phyloP scores from a whole-genome alignment of 1,284 basidiomycete species.

The Agroathelia rolfsii region DNA sequence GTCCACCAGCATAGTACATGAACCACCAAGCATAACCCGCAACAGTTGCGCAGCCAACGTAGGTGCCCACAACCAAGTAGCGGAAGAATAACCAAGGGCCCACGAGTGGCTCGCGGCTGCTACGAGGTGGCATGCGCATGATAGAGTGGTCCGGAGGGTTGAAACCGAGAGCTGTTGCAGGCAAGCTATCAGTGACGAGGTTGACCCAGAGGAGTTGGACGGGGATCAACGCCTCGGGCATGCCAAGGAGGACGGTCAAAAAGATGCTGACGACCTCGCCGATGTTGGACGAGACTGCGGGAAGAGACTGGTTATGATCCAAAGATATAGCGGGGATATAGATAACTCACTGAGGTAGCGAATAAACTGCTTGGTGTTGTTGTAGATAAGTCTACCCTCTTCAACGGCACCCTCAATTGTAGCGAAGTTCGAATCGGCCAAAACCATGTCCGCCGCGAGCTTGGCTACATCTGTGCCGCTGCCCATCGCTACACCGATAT shows the following conservation, averaged over 20 bases:
- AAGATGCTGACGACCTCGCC: conserved; percentile 98
- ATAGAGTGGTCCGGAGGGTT: conserved; percentile 95
- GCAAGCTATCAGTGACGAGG: conserved; percentile 90
- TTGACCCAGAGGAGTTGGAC: conserved; percentile 98
- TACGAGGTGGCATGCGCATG: conserved; percentile 88
- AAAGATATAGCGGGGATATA: conserved; percentile 6
- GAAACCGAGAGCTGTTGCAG: conserved; percentile 97
- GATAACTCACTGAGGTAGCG: conserved; percentile 67
- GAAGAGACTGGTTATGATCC: conserved; percentile 30
- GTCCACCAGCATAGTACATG: conserved; percentile 80
- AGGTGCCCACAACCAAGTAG: conserved; percentile 87
- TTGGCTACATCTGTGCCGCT: conserved; percentile 98
- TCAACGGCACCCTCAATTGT: conserved; percentile 95
- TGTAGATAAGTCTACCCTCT: conserved; percentile 95
- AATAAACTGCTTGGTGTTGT: conserved; percentile 98
- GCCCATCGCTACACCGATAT: conserved; percentile 99
- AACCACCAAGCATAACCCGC: conserved; percentile 99
- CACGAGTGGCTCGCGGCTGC: conserved; percentile 83
- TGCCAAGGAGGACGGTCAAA: conserved; percentile 90
- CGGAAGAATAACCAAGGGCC: conserved; percentile 93
- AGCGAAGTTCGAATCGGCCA: conserved; percentile 82
- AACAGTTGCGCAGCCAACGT: conserved; percentile 93
- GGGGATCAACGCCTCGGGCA: conserved; percentile 97
- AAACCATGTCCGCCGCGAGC: conserved; percentile 93
- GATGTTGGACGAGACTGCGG: conserved; percentile 92